Evolutionary conservation across 2,329 filamentous ascomycete species (phyloP), one percentile per base, ranked within the genome.

Genomic region (Sporothrix phasma): DNA sequence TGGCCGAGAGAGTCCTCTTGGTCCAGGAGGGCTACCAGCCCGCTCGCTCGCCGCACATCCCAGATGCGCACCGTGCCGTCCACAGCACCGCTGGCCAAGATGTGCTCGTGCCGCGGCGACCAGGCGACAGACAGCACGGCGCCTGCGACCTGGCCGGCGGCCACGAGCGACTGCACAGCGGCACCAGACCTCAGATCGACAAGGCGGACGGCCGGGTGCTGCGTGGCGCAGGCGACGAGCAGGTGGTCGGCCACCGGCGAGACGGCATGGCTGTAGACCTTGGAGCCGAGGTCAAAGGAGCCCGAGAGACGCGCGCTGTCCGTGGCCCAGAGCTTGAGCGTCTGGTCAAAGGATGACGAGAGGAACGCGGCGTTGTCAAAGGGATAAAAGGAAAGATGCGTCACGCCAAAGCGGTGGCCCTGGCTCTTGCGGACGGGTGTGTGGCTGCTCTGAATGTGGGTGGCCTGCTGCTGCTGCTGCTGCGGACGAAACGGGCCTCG

Each of bases 61-160:
- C 93, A 97, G 41, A 97, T 79, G 24, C 92, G 84, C 2, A 92
- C 85, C 10, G 85, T 88, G 22, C 92, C 92, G 72, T 97, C 92
- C 0, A 87, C 84, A n/a, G 90, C 89, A 0, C 90, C 91, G 60
- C 89, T 93, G 10, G 88, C 90, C 2, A 97, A 81, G 3, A 95
- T 79, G 71, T 96, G 84, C 54, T 92, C 89, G 56, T 88, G 80
- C 5, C 84, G 83, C 0, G 92, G 92, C 64, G 90, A 93, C 94
- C 94, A 97, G 3, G 86, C 82, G 0, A 89, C 80, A 0, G 87
- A 83, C 5, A 91, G 76, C 1, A 91, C 81, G 5, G 87, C 84
- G 0, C 85, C 86, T 43, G 84, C 79, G 8, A 71, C 62, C 60
- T 72, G 71, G 46, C 75, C 82, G 67, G 89, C 86, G 0, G 88